Conservation (phyloP, 2,329 filamentous ascomycete genomes). For the Nectriaceae sp. region DNA sequence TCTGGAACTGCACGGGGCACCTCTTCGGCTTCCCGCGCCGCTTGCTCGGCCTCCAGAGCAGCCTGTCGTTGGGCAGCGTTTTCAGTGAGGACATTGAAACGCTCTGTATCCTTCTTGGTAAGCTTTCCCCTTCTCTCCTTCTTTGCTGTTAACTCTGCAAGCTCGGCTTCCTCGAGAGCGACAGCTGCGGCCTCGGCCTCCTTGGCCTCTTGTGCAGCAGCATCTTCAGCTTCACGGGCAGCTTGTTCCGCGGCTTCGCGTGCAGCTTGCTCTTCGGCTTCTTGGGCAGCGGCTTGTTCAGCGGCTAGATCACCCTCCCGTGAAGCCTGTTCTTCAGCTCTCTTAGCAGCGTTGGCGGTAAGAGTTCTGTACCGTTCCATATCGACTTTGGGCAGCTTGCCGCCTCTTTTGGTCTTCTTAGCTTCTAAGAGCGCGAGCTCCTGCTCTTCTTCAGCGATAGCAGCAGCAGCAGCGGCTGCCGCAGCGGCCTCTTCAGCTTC, state of each 20-base stretch:
- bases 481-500: constrained; percentile 15
- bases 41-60: constrained; percentile 43
- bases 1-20: constrained; percentile 16
- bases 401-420: constrained; percentile 18
- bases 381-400: constrained; percentile 22
- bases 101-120: constrained; percentile 48
- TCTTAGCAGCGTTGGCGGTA: constrained; percentile 7
- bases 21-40: constrained; percentile 21
- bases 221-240: constrained; percentile 19
- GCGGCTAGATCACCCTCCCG: constrained; percentile 12
- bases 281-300: not conserved
- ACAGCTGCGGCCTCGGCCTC: constrained; percentile 2
- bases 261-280: constrained; percentile 18
- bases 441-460: constrained; percentile 26
- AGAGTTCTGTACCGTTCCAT: constrained; percentile 30
- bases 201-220: constrained; percentile 9
- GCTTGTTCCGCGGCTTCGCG: constrained; percentile 22
- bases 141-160: constrained; percentile 46
- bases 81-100: constrained; percentile 39
- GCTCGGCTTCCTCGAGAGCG: constrained; percentile 30
- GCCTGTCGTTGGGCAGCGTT: constrained; percentile 32
- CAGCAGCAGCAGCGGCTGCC: constrained; percentile 17
- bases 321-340: constrained; percentile 19
- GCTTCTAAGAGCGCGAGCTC: constrained; percentile 22
- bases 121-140: constrained; percentile 51